phyloP scores from a whole-genome alignment of 768 basidiomycete genomes.

The Psilocybe cubensis region DNA sequence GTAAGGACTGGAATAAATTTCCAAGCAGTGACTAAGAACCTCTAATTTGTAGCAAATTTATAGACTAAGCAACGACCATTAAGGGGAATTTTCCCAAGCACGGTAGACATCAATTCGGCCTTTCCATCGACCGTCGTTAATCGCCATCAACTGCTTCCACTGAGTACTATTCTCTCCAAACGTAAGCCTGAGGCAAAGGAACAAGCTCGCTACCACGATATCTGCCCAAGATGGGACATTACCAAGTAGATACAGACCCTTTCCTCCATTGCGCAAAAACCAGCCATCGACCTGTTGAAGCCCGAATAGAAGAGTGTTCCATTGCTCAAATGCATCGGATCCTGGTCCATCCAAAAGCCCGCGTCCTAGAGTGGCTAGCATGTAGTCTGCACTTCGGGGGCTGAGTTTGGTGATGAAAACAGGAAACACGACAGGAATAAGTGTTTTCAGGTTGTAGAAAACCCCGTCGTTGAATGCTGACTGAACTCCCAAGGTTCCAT shows the following conservation, averaged over 20 bases:
- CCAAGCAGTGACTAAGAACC: no score
- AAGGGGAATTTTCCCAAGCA: neutral
- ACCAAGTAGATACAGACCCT: slow-evolving; percentile 33
- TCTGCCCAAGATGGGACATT: slow-evolving; percentile 36
- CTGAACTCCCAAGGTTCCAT: slow-evolving; percentile 14
- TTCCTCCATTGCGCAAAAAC: slow-evolving; percentile 20
- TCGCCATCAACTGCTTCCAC: slow-evolving; percentile 32
- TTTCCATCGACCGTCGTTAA: slow-evolving; percentile 27
- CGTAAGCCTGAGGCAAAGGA: slow-evolving; percentile 1
- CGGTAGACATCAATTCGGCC: neutral
- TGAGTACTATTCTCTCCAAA: neutral
- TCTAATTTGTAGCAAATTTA: no score
- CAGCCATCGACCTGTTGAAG: slow-evolving; percentile 20
- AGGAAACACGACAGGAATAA: neutral
- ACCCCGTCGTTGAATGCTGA: slow-evolving; percentile 9
- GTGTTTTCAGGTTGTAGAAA: neutral
- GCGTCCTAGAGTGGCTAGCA: neutral
- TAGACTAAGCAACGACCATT: no score
- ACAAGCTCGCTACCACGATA: slow-evolving; percentile 19
- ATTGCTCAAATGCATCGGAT: neutral
- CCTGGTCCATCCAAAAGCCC: neutral
- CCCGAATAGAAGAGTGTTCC: neutral
- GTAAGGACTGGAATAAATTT: no score
- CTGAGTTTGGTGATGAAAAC: neutral
- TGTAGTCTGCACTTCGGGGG: neutral